phyloP scores from a whole-genome alignment of 2,329 filamentous ascomycete genomes.

The Ramichloridium luteum region DNA sequence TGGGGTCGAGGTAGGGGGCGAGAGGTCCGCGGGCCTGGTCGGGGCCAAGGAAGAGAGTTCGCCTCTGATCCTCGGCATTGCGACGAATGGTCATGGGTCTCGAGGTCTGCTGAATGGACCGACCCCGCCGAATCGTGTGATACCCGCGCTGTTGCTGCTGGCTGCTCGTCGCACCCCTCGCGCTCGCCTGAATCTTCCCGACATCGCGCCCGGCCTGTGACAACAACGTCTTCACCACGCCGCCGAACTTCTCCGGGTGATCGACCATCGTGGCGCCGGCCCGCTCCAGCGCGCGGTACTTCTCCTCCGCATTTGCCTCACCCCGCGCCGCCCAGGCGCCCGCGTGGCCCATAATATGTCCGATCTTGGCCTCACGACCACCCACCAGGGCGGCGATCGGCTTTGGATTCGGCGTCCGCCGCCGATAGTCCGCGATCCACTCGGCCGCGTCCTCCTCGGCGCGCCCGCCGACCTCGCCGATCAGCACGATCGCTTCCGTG shows the following conservation, averaged over 20 bases:
- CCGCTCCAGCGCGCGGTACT: slow-evolving; percentile 52
- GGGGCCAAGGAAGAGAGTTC: slow-evolving; percentile 17
- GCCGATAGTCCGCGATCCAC: slow-evolving; percentile 56
- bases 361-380: slow-evolving; percentile 50
- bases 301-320: slow-evolving; percentile 52
- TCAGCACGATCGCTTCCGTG: slow-evolving; percentile 58
- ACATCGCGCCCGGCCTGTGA: slow-evolving; percentile 31
- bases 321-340: slow-evolving; percentile 59
- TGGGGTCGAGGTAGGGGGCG: slow-evolving; percentile 19
- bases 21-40: slow-evolving; percentile 17
- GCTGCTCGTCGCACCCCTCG: no score
- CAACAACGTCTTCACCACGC: slow-evolving; percentile 52
- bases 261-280: slow-evolving; percentile 60
- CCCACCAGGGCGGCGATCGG: slow-evolving; percentile 63
- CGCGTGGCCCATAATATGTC: slow-evolving; percentile 66
- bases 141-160: slow-evolving; percentile 36
- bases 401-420: slow-evolving; percentile 49
- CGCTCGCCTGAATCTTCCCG: slow-evolving; percentile 25
- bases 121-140: slow-evolving; percentile 24
- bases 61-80: slow-evolving; percentile 12
- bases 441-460: slow-evolving; percentile 60
- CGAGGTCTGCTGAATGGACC: slow-evolving; percentile 3
- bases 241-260: slow-evolving; percentile 64
- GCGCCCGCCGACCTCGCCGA: slow-evolving; percentile 60
- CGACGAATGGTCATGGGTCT: slow-evolving; percentile 7